phyloP scores from a whole-genome alignment of 495 filamentous ascomycete species.

The Xylaria nigripes region DNA sequence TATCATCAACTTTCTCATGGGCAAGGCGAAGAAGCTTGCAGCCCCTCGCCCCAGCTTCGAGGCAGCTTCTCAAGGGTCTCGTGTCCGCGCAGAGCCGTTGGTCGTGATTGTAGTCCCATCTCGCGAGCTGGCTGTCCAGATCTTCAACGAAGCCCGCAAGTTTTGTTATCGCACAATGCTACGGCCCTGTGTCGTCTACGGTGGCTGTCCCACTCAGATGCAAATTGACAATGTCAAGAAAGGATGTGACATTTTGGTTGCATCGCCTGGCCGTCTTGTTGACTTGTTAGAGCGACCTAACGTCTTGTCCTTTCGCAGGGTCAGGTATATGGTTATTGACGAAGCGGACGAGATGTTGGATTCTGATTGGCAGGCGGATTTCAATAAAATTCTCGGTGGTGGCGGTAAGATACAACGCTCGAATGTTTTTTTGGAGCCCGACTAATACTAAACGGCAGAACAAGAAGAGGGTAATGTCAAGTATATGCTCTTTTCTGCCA shows the following conservation, averaged over 20 bases:
- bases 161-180: slow-evolving; percentile 92
- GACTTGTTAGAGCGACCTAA: slow-evolving; percentile 69
- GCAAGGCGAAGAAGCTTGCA: slow-evolving; percentile 77
- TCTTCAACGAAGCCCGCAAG: slow-evolving; percentile 86
- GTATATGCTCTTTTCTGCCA: slow-evolving; percentile 93
- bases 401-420: slow-evolving; percentile 49
- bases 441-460: slow-evolving; percentile 39
- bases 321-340: slow-evolving; percentile 80
- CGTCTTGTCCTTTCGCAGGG: slow-evolving; percentile 62
- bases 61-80: slow-evolving; percentile 30
- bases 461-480: slow-evolving; percentile 69
- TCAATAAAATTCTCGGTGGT: slow-evolving; percentile 64
- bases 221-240: slow-evolving; percentile 65
- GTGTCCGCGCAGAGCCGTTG: slow-evolving; percentile 69
- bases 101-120: slow-evolving; percentile 79
- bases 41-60: slow-evolving; percentile 61
- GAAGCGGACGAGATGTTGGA: slow-evolving; percentile 91
- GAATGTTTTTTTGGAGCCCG: not conserved
- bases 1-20: slow-evolving; percentile 83
- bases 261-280: slow-evolving; percentile 73
- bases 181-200: slow-evolving; percentile 85
- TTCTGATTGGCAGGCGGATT: slow-evolving; percentile 61
- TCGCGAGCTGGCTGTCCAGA: slow-evolving; percentile 85
- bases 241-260: slow-evolving; percentile 86
- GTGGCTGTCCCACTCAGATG: slow-evolving; percentile 59